Evolutionary conservation across 192 early-diverging fungal genomes (phyloP).

Genomic region (Backusella parvicylindrica): DNA sequence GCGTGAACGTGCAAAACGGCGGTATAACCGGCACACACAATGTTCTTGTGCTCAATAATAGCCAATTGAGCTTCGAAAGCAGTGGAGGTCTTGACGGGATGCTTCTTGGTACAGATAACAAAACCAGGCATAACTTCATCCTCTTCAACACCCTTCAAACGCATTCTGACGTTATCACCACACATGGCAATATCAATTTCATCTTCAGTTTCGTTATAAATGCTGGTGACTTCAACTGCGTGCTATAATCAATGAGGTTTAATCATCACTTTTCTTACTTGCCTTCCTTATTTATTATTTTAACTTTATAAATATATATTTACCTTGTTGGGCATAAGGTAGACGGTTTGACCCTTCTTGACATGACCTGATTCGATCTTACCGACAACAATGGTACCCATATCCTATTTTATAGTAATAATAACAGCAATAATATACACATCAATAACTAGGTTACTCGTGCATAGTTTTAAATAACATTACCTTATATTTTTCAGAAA

Average conservation of each 20-base stretch:
- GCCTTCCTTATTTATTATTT: background rate
- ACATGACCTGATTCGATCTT: slow-evolving; percentile 95
- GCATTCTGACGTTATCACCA: slow-evolving; percentile 94
- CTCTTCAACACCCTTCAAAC: slow-evolving; percentile 90
- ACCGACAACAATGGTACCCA: slow-evolving; percentile 94
- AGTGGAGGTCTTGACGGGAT: slow-evolving; percentile 76
- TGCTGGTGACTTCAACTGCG: slow-evolving; percentile 67
- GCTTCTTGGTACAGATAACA: slow-evolving; percentile 76
- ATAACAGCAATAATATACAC: too few species aligned
- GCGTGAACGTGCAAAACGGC: slow-evolving; percentile 93
- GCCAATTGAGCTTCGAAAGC: slow-evolving; percentile 84
- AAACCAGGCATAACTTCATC: slow-evolving; percentile 87
- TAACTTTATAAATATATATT: slow-evolving; percentile 5
- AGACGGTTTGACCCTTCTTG: slow-evolving; percentile 79
- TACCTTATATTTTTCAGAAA: slow-evolving; percentile 91
- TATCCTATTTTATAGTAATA: slow-evolving; percentile 56
- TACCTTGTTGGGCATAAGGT: slow-evolving; percentile 95
- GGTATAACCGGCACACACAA: slow-evolving; percentile 94
- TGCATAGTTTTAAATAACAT: background rate
- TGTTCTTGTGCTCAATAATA: slow-evolving; percentile 93
- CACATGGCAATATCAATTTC: slow-evolving; percentile 72
- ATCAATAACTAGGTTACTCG: too few species aligned
- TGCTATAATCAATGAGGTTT: slow-evolving; percentile 7
- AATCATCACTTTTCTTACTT: background rate
- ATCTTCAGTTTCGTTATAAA: slow-evolving; percentile 80